Base-by-base conservation (phyloP, 306 rosid genomes). In the Casuarina glauca region DNA sequence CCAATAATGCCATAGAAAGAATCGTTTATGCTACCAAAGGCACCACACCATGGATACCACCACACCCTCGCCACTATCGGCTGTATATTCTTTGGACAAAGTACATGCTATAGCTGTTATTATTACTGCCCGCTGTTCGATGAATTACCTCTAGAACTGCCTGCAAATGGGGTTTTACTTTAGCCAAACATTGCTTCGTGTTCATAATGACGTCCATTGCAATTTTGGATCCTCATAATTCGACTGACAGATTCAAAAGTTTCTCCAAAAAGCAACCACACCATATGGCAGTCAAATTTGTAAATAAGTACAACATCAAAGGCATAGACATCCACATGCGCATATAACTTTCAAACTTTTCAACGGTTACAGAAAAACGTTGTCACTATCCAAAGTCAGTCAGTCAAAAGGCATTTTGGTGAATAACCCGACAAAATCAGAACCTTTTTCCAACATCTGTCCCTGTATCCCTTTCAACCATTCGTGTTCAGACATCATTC, bases 351-450 rank as follows among this genome's bases (percentile, higher is more conserved):
- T 50, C 80, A 51, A 48, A 76, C 74, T 81, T 81, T 88, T 85
- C 93, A 85, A 88, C 91, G 90, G 90, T 78, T 76, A 83, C 79
- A 84, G 85, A 76, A 80, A 71, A 77, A 70, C 69, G 66, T 82
- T 78, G 86, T 81, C 80, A 73, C 86, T 79, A 74, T 87, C 79
- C 74, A 68, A 68, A 80, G 84, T 77, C 85, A 80, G 89, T 84
- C 90, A 87, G 89, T 85, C 87, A 83, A 85, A 89, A 85, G 89
- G 82, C 83, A 86, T 81, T 90, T 81, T 61, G 78, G 76, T 57
- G 83, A 83, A 78, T 72, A 87, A 89, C 66, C 97, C 94, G 96
- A 93, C 98, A 93, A 93, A 89, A 88, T 88, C 94, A 84, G 84
- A 81, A 83, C 76, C 90, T 70, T 87, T 87, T 87, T 82, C 88